Evolutionary conservation across 2,329 filamentous ascomycete genomes (phyloP), one percentile per base, ranked within the genome.

Genomic region (Apiospora rasikravindrae): DNA sequence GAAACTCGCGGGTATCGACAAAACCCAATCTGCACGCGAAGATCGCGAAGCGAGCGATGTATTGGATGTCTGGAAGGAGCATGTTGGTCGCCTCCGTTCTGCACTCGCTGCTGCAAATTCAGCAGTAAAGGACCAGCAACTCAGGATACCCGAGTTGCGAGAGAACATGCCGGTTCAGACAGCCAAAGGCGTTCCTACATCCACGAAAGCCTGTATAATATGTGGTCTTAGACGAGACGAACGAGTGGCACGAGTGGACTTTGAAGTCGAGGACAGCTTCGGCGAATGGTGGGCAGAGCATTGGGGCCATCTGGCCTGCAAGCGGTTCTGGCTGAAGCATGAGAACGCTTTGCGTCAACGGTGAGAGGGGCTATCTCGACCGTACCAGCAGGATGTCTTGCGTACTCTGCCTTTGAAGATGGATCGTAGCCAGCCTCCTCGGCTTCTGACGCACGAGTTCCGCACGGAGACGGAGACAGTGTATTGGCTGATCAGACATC

Each of bases 261-360:
- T 91, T 70, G 87, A 91, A 37, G 90, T 97, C 11, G 91, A 96
- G 77, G 96, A 98, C 81, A 95, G 93, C 80, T 98, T 98, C 85
- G 95, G 94, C 16, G 96, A 98, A 84, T 98, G 95, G 94, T 98
- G 96, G 96, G 86, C 93, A 57, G 95, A 98, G 66, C 92, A 96
- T 81, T 95, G 94, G 92, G 94, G 92, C 0, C 93, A 95, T 82
- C 85, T 89, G 74, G 89, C 90, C 26, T 98, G 96, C 82, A 90
- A 90, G 80, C 92, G 93, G 74, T 98, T 98, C 79, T 98, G 96
- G 96, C 84, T 92, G 73, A 87, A 92, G 77, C 92, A 97, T 81
- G 93, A 93, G 81, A 86, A 86, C 70, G 86, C 87, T 72, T 84
- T 98, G 75, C 89, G 90, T 74, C 92, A 93, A 77, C 88, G 92